A percentile compares a stretch with the other conserved stretches of the same genome.
Conservation (phyloP, 164 flowering plant genomes). For the Piper longum region DNA sequence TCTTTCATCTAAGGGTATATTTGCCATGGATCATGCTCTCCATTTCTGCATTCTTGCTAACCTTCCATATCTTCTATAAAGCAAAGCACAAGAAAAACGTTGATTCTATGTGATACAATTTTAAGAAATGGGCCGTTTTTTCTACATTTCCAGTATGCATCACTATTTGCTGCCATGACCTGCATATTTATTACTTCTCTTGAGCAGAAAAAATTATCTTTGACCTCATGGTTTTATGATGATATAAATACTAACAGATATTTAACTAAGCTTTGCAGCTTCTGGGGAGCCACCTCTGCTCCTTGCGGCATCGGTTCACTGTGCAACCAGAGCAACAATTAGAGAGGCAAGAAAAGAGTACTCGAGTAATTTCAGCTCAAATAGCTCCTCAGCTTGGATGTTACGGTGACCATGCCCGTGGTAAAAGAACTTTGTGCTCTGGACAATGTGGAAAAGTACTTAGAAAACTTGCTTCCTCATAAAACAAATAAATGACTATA, state of each 20-base stretch:
- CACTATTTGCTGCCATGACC: no score
- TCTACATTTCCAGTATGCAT: no score
- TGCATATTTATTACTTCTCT: no score
- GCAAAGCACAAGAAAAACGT: neutral
- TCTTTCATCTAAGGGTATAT: slow-evolving; percentile 80
- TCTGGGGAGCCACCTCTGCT: slow-evolving; percentile 96
- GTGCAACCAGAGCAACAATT: slow-evolving; percentile 71
- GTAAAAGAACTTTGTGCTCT: slow-evolving; percentile 84
- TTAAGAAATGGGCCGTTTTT: no score
- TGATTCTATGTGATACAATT: no score
- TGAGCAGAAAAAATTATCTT: no score
- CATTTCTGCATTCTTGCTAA: neutral
- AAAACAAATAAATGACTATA: neutral
- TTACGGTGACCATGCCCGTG: slow-evolving; percentile 84
- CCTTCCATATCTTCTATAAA: neutral
- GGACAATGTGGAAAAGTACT: slow-evolving; percentile 56
- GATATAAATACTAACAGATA: no score
- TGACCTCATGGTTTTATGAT: neutral
- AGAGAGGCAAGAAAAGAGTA: slow-evolving; percentile 58
- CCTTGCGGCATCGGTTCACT: slow-evolving; percentile 65
- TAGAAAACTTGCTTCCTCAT: slow-evolving; percentile 23
- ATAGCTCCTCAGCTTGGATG: slow-evolving; percentile 28
- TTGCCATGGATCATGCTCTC: neutral
- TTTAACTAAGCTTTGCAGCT: slow-evolving; percentile 27
- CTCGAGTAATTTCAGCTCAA: slow-evolving; percentile 22